These are phyloP conservation scores for Leccinum ochraceum DNA, from an alignment of 768 basidiomycete genomes.

Conservation along the genomic window DNA sequence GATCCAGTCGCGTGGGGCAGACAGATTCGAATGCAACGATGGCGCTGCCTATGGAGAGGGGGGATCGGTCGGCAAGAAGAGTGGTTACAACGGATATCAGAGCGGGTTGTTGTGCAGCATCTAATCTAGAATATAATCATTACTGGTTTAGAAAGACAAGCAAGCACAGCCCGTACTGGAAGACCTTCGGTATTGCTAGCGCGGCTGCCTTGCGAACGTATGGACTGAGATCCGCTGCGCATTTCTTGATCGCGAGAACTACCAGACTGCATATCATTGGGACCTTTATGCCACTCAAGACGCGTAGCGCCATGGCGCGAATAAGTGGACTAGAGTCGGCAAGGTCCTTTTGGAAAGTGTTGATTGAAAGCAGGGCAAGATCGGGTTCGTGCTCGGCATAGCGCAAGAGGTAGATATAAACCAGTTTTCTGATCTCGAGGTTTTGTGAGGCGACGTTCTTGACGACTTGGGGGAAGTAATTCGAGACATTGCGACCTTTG, in stretches of 20 bases:
- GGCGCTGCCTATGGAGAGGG: constrained; percentile 86
- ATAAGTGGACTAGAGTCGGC: constrained; percentile 91
- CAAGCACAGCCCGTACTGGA: constrained; percentile 53
- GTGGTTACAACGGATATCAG: constrained; percentile 68
- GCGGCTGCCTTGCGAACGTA: constrained; percentile 95
- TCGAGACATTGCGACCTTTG: constrained; percentile 87
- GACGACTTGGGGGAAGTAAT: constrained; percentile 95
- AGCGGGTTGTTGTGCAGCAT: constrained; percentile 66
- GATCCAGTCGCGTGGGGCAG: constrained; percentile 84
- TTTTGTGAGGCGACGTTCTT: constrained; percentile 94
- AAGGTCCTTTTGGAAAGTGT: constrained; percentile 97
- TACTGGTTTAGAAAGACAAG: constrained; percentile 1
- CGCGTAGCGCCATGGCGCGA: constrained; percentile 93
- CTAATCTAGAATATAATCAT: constrained; percentile 54
- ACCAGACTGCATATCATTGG: constrained; percentile 86
- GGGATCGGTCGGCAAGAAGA: constrained; percentile 72
- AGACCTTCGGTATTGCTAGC: constrained; percentile 84
- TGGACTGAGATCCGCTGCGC: constrained; percentile 87
- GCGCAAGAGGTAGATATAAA: constrained; percentile 95
- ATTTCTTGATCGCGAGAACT: constrained; percentile 88
- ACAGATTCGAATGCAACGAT: constrained; percentile 83
- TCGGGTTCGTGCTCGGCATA: constrained; percentile 95
- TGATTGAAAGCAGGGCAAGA: constrained; percentile 92
- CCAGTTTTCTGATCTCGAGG: constrained; percentile 93
- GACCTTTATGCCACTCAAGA: constrained; percentile 89